Base-by-base conservation (phyloP, 495 filamentous ascomycete species). In the Aspergillus panamensis region DNA sequence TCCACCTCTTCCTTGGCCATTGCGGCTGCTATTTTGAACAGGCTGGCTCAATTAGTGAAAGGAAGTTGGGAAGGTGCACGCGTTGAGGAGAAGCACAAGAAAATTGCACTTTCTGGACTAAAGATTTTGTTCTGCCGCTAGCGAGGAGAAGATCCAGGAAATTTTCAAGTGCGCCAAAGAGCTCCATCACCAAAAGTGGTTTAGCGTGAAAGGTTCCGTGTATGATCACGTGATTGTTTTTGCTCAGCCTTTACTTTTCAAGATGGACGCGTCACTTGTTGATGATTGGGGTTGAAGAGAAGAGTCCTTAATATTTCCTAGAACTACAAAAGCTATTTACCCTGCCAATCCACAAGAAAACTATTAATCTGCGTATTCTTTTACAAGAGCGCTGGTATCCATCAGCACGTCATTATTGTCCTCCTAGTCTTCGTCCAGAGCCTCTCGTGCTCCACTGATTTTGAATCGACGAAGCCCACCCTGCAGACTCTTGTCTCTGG, bases 1-100 rank as follows among this genome's bases (percentile, higher is more conserved):
- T 95, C 87, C 69, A 80, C 81, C 59, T 84, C 82, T 66, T 82
- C 82, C 65, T 82, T 82, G 67, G 85, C 83, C 61, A 80, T 81
- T 61, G 84, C 84, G 58, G 80, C 82, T 61, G 84, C 82, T 73
- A 88, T 82, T 63, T 48, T 59, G 58, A 62, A 63, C 53, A 59
- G 57, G 51, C 58, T 63, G 61, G 57, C 59, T 61, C 33, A 59
- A 54, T 57, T 62, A 58, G 53, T 66, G 64, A 57, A 59, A 64
- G 61, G 59, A 65, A 62, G 60, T 51, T 52, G 54, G 39, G 45
- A 35, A 50, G 25, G 59, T 60, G 53, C 52, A 51, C 53, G 59
- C 58, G 59, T 61, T 53, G 59, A 49, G 51, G 49, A 58, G 62
- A 51, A 54, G 40, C 58, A 59, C 61, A 57, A 49, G 55, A 59